Base-by-base conservation (phyloP, 1,284 basidiomycete species). In the Apiotrichum siamense region DNA sequence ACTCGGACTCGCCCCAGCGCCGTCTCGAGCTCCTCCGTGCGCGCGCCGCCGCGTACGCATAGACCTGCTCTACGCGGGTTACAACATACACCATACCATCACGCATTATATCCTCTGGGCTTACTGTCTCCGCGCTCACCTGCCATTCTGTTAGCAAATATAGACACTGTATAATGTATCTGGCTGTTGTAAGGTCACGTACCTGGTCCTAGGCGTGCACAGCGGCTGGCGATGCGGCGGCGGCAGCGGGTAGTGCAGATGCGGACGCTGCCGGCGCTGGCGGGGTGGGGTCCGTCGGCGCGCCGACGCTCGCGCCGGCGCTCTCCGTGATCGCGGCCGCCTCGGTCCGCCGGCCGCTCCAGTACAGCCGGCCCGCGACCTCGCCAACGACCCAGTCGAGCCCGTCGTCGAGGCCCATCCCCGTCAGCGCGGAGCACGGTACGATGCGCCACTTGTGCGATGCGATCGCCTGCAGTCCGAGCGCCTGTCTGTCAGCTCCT, bases 381-480 rank as follows among this genome's bases (percentile, higher is more conserved):
- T 97, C 90, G 36, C 83, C 79, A 10, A 97, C 88, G n/a, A 91
- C 82, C 94, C 94, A 98, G 69, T 96, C 85, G 35, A 97, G 79
- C 15, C 93, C 94, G 51, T 82, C 78, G 7, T 88, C 78, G 12
- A 97, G 78, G 63, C 94, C 90, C 50, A 82, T 76, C 5, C 93
- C 94, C 0, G 88, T 92, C 47, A 90, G 81, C 1, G 94, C 94
- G 59, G 90, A 96, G 75, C 93, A 97, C 3, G 91, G 79, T 72
- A 86, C 83, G 52, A 97, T 92, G 58, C 81, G 83, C 90, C 92
- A 97, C 50, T 84, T 81, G 70, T 97, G 93, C 1, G 87, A 85
- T 56, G 80, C 84, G 67, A 97, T 91, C 15, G 80, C 78, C 20
- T 70, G 76, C 11, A 96, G 80, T 61, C 86, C 82, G 31, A 96